Evolutionary conservation across 1,284 basidiomycete genomes (phyloP), one percentile per base, ranked within the genome.

Genomic region (Xerocomus cyaneibrunnescens): DNA sequence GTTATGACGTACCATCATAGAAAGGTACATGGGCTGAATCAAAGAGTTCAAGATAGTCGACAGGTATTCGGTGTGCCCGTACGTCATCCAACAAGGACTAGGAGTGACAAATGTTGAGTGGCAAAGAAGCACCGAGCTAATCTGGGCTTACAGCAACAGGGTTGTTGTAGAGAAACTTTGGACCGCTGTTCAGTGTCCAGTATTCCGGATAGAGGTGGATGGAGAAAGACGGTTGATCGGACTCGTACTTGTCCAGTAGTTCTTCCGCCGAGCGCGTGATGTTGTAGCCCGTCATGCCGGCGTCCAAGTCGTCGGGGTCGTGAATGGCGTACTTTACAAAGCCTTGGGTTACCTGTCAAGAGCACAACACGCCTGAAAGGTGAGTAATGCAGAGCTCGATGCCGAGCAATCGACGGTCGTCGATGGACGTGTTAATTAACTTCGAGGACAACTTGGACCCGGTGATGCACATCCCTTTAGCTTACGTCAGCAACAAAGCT

Each of bases 1-100:
- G 38, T 34, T 9, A 28, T 39, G 41, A 63, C 57, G 27, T 41
- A 89, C 89, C 89, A 65, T 91, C 86, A 66, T 90, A 92, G 68
- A 89, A 92, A 16, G 85, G 85, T 3, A 89, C 76, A 49, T 75
- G 75, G 8, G 81, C 80, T 17, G 76, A 68, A 56, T 91, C 85
- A 58, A 92, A 89, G 34, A 89, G 70, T 57, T 89, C 84, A 7
- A 91, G 74, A 64, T 89, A 89, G 71, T 92, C 89, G 25, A 85
- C 82, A 14, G 89, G 89, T 75, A 92, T 89, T 39, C 86, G 78
- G 59, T 87, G 81, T 9, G 84, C 83, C 40, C 87, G 79, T 50
- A 92, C 83, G 63, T 91, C 88, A 59, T 92, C 89, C 32, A 92
- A 72, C 8, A 92, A 67, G 34, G 84, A 83, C 88, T 91, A 58